These are phyloP conservation scores for Fusarium setosum DNA, from an alignment of 2,329 filamentous ascomycete genomes.

Conservation along the genomic window DNA sequence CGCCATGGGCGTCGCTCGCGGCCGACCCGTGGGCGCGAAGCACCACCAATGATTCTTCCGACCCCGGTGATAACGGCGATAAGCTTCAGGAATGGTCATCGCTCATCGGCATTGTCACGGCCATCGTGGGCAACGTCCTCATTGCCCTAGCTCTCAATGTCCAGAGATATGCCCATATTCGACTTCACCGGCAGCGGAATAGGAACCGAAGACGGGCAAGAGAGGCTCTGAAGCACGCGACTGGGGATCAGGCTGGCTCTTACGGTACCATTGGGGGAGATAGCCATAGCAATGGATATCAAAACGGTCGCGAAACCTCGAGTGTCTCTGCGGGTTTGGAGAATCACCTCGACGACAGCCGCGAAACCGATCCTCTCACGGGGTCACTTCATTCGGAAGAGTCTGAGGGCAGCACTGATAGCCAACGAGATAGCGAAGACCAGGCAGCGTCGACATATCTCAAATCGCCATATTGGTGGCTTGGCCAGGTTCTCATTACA, in stretches of 20 bases:
- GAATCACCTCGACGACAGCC: conserved; percentile 49
- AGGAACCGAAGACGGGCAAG: conserved; percentile 66
- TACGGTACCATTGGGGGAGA: conserved; percentile 50
- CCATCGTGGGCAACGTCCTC: conserved; percentile 91
- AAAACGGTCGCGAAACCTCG: conserved; percentile 25
- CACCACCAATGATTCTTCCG: conserved; percentile 22
- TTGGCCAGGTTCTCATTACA: conserved; percentile 91
- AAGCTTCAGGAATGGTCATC: conserved; percentile 83
- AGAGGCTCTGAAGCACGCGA: conserved; percentile 61
- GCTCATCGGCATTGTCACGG: conserved; percentile 92
- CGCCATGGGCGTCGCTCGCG: conserved; percentile 37
- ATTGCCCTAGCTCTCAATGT: conserved; percentile 97
- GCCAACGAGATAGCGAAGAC: conserved; percentile 41
- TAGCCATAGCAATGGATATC: conserved; percentile 35
- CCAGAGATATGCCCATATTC: conserved; percentile 93
- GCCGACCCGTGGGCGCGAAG: conserved; percentile 28
- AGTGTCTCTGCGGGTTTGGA: conserved; percentile 35
- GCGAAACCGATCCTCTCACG: conserved; percentile 64
- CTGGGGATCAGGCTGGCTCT: conserved; percentile 40
- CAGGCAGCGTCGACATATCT: conserved; percentile 78
- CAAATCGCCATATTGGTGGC: conserved; percentile 95
- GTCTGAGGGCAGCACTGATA: conserved; percentile 36
- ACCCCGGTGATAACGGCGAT: conserved; percentile 53
- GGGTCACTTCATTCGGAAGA: conserved; percentile 59
- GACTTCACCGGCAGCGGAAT: conserved; percentile 77